These are phyloP conservation scores for Wallacemonas sp. DNA, from an alignment of 208 protist species.

Conservation along the genomic window DNA sequence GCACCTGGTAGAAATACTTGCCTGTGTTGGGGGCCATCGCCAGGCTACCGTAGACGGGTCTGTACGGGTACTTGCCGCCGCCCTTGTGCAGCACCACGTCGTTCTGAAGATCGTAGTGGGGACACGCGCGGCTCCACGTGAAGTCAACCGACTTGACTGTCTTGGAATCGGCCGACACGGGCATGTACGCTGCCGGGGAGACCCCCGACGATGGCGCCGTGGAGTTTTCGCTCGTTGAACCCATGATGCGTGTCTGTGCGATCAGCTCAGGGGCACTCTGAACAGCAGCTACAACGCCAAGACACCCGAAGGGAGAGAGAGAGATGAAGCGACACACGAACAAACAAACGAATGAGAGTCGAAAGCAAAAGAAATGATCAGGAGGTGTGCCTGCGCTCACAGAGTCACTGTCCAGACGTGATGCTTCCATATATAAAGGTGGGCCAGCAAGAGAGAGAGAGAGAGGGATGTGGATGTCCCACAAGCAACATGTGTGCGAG, in stretches of 20 bases:
- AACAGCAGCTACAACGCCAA: no score
- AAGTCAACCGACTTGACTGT: conserved; percentile 52
- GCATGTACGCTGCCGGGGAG: conserved; percentile 29
- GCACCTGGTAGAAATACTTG: conserved; percentile 80
- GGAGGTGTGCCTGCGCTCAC: no score
- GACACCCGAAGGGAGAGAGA: background rate
- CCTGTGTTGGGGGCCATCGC: conserved; percentile 58
- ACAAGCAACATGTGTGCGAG: no score
- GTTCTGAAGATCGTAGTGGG: conserved; percentile 46
- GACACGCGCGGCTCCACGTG: conserved; percentile 53
- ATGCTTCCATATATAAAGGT: no score
- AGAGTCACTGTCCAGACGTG: no score
- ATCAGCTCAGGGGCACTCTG: no score
- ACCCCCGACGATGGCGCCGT: background rate
- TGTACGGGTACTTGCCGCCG: conserved; percentile 48
- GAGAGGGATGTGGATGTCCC: background rate
- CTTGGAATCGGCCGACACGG: conserved; percentile 10
- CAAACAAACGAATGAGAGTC: background rate
- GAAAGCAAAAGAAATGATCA: conserved; percentile 7
- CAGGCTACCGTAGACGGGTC: conserved; percentile 61
- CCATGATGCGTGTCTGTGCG: background rate
- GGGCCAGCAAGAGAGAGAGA: conserved; percentile 6
- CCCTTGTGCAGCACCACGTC: conserved; percentile 48
- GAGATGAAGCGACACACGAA: conserved; percentile 4
- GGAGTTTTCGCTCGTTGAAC: background rate